Evolutionary conservation across 306 rosid species (phyloP).

Genomic region (Lupinus albus): DNA sequence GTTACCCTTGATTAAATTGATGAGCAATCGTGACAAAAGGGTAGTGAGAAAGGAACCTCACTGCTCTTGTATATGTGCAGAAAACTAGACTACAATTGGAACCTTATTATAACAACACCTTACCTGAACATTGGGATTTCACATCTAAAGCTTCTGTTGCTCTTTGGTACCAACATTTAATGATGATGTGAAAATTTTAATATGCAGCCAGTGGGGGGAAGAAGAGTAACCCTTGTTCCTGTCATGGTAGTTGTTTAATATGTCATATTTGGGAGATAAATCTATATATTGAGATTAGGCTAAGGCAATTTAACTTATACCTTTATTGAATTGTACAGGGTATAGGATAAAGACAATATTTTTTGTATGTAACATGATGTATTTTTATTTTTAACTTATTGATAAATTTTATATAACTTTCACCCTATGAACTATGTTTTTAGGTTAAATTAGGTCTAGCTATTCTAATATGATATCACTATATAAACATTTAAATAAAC

Average conservation of each 20-base stretch:
- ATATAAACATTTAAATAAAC: too few relatives aligned
- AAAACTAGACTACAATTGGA: conserved; percentile 56
- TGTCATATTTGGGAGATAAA: neutral
- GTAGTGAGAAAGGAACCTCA: conserved; percentile 57
- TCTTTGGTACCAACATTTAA: neutral
- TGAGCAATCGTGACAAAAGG: conserved; percentile 80
- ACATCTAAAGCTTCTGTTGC: conserved; percentile 21
- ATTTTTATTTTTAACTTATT: too few relatives aligned
- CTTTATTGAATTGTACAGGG: conserved; percentile 8
- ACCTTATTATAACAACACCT: conserved; percentile 39
- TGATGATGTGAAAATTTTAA: neutral
- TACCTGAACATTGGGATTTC: neutral
- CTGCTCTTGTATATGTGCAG: conserved; percentile 78
- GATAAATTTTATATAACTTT: too few relatives aligned
- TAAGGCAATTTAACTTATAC: neutral
- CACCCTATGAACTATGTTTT: too few relatives aligned
- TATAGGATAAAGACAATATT: conserved; percentile 3
- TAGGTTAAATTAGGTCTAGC: too few relatives aligned
- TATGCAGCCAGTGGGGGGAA: neutral
- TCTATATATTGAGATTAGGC: neutral
- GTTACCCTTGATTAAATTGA: conserved; percentile 74
- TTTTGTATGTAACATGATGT: neutral
- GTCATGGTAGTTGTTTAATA: conserved; percentile 6
- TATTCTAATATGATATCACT: too few relatives aligned
- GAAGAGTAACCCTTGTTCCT: conserved; percentile 1